Evolutionary conservation across 306 rosid genomes (phyloP), one percentile per base, ranked within the genome.

Genomic region (Fagus crenata): DNA sequence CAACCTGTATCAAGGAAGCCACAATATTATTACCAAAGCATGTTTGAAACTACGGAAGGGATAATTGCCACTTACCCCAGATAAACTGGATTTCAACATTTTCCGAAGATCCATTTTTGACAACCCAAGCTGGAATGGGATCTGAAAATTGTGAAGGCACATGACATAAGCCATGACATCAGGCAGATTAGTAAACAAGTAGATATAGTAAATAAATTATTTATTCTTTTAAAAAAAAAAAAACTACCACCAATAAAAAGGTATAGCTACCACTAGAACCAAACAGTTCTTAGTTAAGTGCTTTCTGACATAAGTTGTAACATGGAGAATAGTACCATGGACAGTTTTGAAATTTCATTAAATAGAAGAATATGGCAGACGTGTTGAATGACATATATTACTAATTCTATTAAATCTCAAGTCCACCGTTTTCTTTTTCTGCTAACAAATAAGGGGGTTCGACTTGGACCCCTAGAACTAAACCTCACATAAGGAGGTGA

Each of bases 71-170:
- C 89, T 75, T 87, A 95, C 99, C 89, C 97, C 99, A 14, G 97
- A 84, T 82, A 95, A 89, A 77, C 97, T 92, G 49, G 96, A 81
- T 81, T 91, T 95, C 77, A 92, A 78, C 85, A 80, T 85, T 91
- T 95, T 95, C 77, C 99, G 95, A 9, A 95, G 84, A 84, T 95
- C 99, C 80, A 56, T 75, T 85, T 92, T 95, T 56, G 99, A 89
- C 85, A 92, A 81, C 67, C 97, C 97, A 74, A 90, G 87, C 88
- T 95, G 99, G 92, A 87, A 92, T 80, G 97, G 97, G 75, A 95
- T 90, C 99, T 92, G 92, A 81, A 94, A 84, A 80, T 76, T 76
- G 71, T 14, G 53, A 32, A 85, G 49, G 22, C 72, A 79, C 75
- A 78, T 67, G 71, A 70, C 9, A 69, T 51, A 70, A 58, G 77